Evolutionary conservation across 371 early-diverging fungal genomes (phyloP).

Genomic region (Mortierella sp.): DNA sequence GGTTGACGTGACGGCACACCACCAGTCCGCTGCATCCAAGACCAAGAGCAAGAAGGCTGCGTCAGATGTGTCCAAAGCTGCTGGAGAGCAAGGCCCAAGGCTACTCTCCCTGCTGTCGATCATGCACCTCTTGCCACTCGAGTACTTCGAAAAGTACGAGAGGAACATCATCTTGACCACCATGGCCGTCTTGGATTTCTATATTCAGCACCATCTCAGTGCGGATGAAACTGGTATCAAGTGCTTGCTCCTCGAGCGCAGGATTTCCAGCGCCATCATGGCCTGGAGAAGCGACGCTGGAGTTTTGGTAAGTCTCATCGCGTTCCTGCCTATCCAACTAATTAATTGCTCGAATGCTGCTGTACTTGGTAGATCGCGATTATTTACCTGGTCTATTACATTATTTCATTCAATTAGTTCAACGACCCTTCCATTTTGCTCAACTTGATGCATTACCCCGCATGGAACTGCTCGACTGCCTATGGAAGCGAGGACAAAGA

Average conservation of each 20-base stretch:
- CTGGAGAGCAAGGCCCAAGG: constrained; percentile 1
- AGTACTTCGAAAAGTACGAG: constrained; percentile 65
- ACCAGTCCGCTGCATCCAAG: background rate
- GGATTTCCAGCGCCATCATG: constrained; percentile 59
- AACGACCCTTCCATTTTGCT: constrained; percentile 41
- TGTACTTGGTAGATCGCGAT: too few species aligned
- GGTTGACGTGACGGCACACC: constrained; percentile 11
- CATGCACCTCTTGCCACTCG: constrained; percentile 64
- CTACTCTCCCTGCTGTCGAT: constrained; percentile 41
- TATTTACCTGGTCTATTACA: too few species aligned
- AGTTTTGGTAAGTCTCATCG: constrained; percentile 62
- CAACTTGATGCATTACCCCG: constrained; percentile 19
- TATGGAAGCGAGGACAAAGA: constrained; percentile 39
- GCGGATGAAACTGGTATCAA: constrained; percentile 51
- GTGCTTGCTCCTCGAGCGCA: constrained; percentile 57
- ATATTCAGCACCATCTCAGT: constrained; percentile 36
- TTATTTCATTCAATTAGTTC: too few species aligned
- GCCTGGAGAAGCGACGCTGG: constrained; percentile 57
- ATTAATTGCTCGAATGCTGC: too few species aligned
- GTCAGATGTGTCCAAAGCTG: background rate
- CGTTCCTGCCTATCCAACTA: too few species aligned
- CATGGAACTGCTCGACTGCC: constrained; percentile 27
- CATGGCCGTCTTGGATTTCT: constrained; percentile 61
- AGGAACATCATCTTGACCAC: constrained; percentile 59
- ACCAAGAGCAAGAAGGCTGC: constrained; percentile 12